Evolutionary conservation across 768 basidiomycete species (phyloP), one percentile per base, ranked within the genome.

Genomic region (Clathrus columnatus): DNA sequence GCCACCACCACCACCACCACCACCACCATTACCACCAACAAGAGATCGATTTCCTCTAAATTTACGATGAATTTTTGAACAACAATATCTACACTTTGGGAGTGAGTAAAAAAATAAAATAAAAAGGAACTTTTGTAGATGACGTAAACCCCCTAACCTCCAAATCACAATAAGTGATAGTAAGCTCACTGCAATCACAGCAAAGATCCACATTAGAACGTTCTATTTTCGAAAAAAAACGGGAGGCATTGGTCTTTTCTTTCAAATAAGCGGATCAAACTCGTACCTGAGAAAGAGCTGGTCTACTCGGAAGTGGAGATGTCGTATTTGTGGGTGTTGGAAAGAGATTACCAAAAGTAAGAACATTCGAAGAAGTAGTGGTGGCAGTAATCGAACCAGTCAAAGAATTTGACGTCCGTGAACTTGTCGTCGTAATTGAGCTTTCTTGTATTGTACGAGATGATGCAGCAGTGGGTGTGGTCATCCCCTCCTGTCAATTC

Each of bases 151-250:
- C 7, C 21, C 51, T 10, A 16, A 53, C 51, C 51, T 41, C 51
- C 51, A 53, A 5, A 45, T 28, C 41, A 53, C 21, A 23, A 53
- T 30, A n/a, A 43, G 27, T 20, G 41, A 16, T 1, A 53, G 43
- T 20, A 53, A 45, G 1, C 51, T 27, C 11, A 53, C 20, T 14
- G 51, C 51, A 17, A 53, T 45, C 2, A 53, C 51, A 7, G 36
- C 51, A 53, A 53, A 53, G 16, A 53, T 44, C 51, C 51, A 53
- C 42, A 36, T 41, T 8, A 53, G 18, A 11, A 53, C 51, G 4
- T 10, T 53, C 51, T 36, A 36, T 36, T 14, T 36, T 36, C 36
- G 7, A n/a, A n/a, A n/a, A n/a, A n/a, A n/a, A n/a, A n/a, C n/a
- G n/a, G n/a, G n/a, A n/a, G n/a, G n/a, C n/a, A n/a, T n/a, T n/a